phyloP scores from a whole-genome alignment of 2,329 filamentous ascomycete species.

The Colletotrichum eremochloae region DNA sequence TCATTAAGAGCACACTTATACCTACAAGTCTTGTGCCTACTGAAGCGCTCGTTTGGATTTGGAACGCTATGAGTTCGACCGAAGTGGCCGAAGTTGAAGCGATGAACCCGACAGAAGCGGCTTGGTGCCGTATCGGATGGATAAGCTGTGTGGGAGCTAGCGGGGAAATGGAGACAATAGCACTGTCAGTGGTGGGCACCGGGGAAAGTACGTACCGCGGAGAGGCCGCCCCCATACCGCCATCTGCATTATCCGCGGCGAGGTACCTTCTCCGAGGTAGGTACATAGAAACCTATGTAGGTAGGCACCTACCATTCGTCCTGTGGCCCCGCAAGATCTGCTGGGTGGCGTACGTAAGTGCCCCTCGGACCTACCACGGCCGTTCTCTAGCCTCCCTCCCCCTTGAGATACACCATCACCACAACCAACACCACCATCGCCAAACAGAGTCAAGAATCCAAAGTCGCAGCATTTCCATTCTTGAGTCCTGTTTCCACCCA shows the following conservation, averaged over 20 bases:
- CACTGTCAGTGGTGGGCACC: background rate
- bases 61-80: conserved; percentile 27
- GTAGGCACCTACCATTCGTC: no score
- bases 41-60: background rate
- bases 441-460: background rate
- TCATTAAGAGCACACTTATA: background rate
- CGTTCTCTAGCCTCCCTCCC: conserved; percentile 18
- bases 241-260: background rate
- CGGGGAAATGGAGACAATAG: conserved; percentile 18
- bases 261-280: background rate
- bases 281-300: background rate
- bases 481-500: conserved; percentile 1
- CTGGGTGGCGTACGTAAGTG: conserved; percentile 7
- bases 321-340: background rate
- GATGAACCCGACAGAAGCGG: conserved; percentile 14
- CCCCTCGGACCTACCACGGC: conserved; percentile 34
- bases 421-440: background rate
- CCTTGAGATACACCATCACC: background rate
- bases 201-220: background rate
- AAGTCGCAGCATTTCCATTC: background rate
- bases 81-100: conserved; percentile 40
- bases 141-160: conserved; percentile 13
- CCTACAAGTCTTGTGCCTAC: no score
- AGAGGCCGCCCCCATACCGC: background rate
- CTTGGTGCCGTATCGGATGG: conserved; percentile 20